Base-by-base conservation (phyloP, 108 stramenopile species). In the Fistulifera pelliculosa region DNA sequence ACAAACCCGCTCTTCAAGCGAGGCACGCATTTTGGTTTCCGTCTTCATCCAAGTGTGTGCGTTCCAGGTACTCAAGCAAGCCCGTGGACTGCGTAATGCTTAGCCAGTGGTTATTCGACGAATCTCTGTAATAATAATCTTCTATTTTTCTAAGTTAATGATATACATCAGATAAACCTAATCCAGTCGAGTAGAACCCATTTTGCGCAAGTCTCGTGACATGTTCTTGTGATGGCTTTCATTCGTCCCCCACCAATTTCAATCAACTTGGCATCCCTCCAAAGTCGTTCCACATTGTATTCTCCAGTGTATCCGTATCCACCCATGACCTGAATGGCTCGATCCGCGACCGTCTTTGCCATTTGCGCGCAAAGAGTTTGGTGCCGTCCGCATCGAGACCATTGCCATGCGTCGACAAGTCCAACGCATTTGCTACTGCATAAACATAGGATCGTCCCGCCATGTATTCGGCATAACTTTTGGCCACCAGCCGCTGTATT, bases 181-280 rank as follows among this genome's bases (percentile, higher is more conserved):
- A 52, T 42, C 52, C 69, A 31, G 54, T 71, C 1, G 52, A 54
- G 31, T 35, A 8, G 31, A 35, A 28, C 63, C 60, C 63, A 77
- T 60, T 39, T 69, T 62, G 10, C 62, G 60, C 41, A 91, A 66
- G 68, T 86, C 89, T 19, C 89, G 65, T 1, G 70, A 39, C 94
- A 99, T 99, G 66, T 99, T 99, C 71, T 99, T 99, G 66, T 99
- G 97, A 61, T 99, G 98, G 6, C 86, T 85, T 76, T 99, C 97
- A 47, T 93, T 93, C 28, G 97, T 99, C 3, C 98, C 35, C 98
- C 98, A n/a, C 98, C 98, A 52, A 99, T 99, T 67, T 99, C 98
- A 31, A 99, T 60, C 4, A 99, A 73, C 60, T 99, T 99, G 24
- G 95, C 79, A 78, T 99, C 98, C 17, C 98, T 73, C 96, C 96